Evolutionary conservation across 495 filamentous ascomycete species (phyloP).

Genomic region (Aspergillus affinis): DNA sequence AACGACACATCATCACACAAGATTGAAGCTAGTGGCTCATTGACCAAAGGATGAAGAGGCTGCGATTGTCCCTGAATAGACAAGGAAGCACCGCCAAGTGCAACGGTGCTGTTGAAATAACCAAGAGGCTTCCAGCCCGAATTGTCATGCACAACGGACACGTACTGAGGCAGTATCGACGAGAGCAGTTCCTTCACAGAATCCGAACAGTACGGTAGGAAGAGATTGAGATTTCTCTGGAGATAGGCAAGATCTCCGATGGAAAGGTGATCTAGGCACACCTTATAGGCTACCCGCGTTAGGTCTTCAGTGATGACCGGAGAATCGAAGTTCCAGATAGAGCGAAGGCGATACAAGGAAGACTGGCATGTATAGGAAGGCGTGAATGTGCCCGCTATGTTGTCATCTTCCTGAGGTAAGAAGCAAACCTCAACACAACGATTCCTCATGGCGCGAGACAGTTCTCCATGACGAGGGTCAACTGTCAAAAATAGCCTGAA

Average conservation of each 20-base stretch:
- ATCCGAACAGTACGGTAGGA: conserved; percentile 22
- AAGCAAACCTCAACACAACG: conserved; percentile 89
- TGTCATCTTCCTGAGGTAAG: conserved; percentile 31
- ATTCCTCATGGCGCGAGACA: conserved; percentile 97
- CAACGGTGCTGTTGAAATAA: conserved; percentile 24
- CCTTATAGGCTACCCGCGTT: conserved; percentile 30
- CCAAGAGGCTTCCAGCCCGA: conserved; percentile 36
- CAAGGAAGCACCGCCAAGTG: conserved; percentile 28
- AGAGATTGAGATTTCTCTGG: conserved; percentile 34
- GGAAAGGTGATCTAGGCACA: conserved; percentile 56
- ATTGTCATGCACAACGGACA: conserved; percentile 40
- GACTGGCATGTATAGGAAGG: conserved; percentile 50
- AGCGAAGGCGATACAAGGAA: conserved; percentile 49
- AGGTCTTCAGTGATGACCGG: conserved; percentile 17
- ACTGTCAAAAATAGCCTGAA: conserved; percentile 95
- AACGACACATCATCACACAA: conserved; percentile 24
- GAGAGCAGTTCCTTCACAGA: conserved; percentile 15
- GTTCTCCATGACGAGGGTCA: conserved; percentile 88
- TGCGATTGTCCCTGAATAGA: conserved; percentile 33
- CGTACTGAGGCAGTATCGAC: conserved; percentile 32
- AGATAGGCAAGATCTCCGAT: conserved; percentile 48
- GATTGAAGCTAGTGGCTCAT: conserved; percentile 42
- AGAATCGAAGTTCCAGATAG: conserved; percentile 38
- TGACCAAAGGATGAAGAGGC: conserved; percentile 45
- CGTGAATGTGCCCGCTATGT: conserved; percentile 19